phyloP scores from a whole-genome alignment of 2,329 filamentous ascomycete genomes.

The Dothideomycetidae sp. region DNA sequence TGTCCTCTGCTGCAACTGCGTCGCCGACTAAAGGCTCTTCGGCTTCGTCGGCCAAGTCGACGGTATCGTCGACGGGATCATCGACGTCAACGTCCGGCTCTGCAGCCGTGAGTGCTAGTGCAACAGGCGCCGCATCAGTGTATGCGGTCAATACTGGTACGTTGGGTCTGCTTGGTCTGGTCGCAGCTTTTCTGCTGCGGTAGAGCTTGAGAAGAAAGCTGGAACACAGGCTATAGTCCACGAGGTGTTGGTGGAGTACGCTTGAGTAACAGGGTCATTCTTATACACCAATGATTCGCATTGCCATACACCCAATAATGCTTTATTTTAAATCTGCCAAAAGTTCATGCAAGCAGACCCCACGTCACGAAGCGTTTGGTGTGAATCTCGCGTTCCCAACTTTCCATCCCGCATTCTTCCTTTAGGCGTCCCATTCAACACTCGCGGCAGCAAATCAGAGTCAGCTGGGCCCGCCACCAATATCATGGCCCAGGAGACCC shows the following conservation, averaged over 20 bases:
- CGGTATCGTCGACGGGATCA: not conserved
- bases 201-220: slow-evolving; percentile 3
- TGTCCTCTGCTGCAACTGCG: not conserved
- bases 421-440: too few species aligned
- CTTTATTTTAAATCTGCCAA: not conserved
- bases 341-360: too few species aligned
- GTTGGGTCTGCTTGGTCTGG: slow-evolving; percentile 4
- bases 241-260: not conserved
- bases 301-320: not conserved
- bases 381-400: too few species aligned
- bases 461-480: not conserved
- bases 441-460: too few species aligned
- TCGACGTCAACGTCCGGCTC: not conserved
- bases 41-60: slow-evolving; percentile 4
- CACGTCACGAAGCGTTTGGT: too few species aligned
- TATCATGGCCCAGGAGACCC: too few species aligned
- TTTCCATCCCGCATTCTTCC: too few species aligned
- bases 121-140: slow-evolving; percentile 1
- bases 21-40: slow-evolving; percentile 1
- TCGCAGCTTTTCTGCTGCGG: slow-evolving; percentile 2
- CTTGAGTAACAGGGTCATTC: not conserved
- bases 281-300: not conserved
- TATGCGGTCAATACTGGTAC: slow-evolving; percentile 6
- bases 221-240: not conserved
- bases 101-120: not conserved